Base-by-base conservation (phyloP, 345 rosid species). In the Rhodamnia argentea region DNA sequence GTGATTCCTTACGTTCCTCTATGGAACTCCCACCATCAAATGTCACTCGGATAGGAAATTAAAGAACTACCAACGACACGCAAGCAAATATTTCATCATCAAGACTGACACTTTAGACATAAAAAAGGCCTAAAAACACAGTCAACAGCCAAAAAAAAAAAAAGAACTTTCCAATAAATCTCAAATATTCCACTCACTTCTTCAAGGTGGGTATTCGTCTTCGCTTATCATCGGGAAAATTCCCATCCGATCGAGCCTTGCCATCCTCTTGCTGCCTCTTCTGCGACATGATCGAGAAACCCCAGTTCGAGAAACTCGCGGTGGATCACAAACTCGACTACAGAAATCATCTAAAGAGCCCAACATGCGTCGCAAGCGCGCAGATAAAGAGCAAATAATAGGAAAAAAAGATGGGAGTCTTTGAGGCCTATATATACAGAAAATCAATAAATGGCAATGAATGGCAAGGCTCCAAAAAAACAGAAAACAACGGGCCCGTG, bases 251-350 rank as follows among this genome's bases (percentile, higher is more conserved):
- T 53, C 90, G 93, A 86, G 90, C 88, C 91, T 92, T 95, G 10
- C 92, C 93, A 54, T 93, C 94, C 23, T 97, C 99, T 74, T 92
- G 92, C 64, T 94, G 96, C 89, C 99, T 94, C 91, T 97, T 97
- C 87, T 94, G 96, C 57, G 99, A 92, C 99, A 97, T 97, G 86
- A 86, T 88, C 83, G 83, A 24, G 83, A 87, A 64, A 70, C 64
- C 90, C 52, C 42, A 84, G 75, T 82, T 64, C 56, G 86, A 75
- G 74, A 60, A 26, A 24, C 32, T 11, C 51, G 51, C 27, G 58
- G 32, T 32, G n/a, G 29, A 22, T 83, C 10, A 87, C 82, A 29
- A 64, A 27, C 37, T 59, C 62, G 20, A 58, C 70, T 78, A 59
- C 47, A 29, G 51, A 83, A 54, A 87, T 58, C 59, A 75, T 83